phyloP scores from a whole-genome alignment of 768 basidiomycete species.

The Mycena chlorophos region DNA sequence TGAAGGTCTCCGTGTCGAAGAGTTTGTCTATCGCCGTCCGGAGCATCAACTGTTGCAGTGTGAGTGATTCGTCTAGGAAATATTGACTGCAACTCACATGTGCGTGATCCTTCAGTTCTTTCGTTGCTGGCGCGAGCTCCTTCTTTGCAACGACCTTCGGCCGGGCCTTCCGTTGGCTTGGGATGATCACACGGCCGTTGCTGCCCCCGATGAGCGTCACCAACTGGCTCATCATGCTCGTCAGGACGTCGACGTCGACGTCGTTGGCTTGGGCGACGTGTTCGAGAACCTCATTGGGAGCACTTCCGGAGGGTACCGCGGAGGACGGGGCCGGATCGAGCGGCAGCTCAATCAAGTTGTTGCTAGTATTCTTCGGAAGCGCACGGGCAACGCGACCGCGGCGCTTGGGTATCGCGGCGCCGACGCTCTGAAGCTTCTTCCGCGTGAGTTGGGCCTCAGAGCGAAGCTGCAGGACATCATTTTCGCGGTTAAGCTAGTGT shows the following conservation, averaged over 20 bases:
- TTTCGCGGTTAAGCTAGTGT: too few species aligned
- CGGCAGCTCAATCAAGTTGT: neutral
- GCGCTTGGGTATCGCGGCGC: too few species aligned
- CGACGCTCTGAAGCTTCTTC: too few species aligned
- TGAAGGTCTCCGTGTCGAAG: neutral
- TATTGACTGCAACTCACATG: neutral
- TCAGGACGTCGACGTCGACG: neutral
- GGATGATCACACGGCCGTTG: neutral
- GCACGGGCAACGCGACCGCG: neutral
- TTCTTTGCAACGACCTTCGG: neutral
- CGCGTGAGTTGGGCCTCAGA: too few species aligned
- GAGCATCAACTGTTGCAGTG: neutral
- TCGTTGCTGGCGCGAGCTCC: neutral
- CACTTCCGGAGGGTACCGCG: neutral
- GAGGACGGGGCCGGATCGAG: conserved; percentile 3
- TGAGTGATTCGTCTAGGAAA: neutral
- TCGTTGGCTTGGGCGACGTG: neutral
- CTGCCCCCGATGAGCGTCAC: neutral
- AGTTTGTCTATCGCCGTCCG: neutral
- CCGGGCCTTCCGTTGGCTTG: neutral
- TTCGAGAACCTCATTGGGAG: neutral
- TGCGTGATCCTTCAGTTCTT: neutral
- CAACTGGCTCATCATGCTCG: neutral
- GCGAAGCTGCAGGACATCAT: too few species aligned
- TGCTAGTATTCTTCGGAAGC: neutral